A percentile compares a stretch with the other conserved stretches of the same genome.
These are phyloP conservation scores for Plasmodium relictum DNA, from an alignment of 169 alveolate genomes.

Conservation along the genomic window DNA sequence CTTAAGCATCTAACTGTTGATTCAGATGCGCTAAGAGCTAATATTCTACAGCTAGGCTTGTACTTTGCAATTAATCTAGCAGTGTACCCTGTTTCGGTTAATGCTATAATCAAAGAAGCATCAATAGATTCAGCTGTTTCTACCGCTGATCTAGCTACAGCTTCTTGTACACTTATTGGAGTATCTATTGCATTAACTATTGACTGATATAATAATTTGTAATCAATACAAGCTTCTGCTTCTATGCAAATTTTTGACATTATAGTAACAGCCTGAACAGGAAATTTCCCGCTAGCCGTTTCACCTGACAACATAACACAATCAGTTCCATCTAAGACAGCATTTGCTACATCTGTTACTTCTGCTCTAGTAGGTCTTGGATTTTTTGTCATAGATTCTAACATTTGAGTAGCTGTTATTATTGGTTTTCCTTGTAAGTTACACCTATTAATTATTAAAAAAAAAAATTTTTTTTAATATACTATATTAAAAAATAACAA, in stretches of 20 bases:
- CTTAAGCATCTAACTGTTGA: slow-evolving; percentile 94
- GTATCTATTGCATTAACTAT: slow-evolving; percentile 79
- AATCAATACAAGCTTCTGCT: slow-evolving; percentile 90
- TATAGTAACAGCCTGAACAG: slow-evolving; percentile 87
- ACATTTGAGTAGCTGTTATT: slow-evolving; percentile 99
- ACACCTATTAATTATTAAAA: slow-evolving; percentile 83
- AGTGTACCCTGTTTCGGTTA: slow-evolving; percentile 97
- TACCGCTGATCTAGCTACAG: slow-evolving; percentile 93
- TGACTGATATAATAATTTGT: slow-evolving; percentile 82
- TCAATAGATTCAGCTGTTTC: slow-evolving; percentile 90
- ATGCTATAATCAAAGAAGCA: slow-evolving; percentile 94
- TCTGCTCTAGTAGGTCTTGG: slow-evolving; percentile 99
- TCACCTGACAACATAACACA: slow-evolving; percentile 95
- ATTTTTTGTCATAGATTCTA: slow-evolving; percentile 97
- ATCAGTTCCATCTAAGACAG: slow-evolving; percentile 99
- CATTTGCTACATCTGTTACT: slow-evolving; percentile 99
- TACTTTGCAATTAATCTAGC: slow-evolving; percentile 97
- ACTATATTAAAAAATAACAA: background rate
- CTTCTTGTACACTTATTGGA: slow-evolving; percentile 90
- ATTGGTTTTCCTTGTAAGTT: slow-evolving; percentile 97
- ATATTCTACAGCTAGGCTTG: slow-evolving; percentile 94
- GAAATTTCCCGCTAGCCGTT: slow-evolving; percentile 90
- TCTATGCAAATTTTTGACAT: slow-evolving; percentile 90
- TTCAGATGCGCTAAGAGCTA: slow-evolving; percentile 93
- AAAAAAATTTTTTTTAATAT: background rate